Percentiles rank a stretch among this genome's conserved stretches.
These are phyloP conservation scores for Colletotrichum sp. DNA, from an alignment of 2,329 filamentous ascomycete genomes.

Conservation along the genomic window DNA sequence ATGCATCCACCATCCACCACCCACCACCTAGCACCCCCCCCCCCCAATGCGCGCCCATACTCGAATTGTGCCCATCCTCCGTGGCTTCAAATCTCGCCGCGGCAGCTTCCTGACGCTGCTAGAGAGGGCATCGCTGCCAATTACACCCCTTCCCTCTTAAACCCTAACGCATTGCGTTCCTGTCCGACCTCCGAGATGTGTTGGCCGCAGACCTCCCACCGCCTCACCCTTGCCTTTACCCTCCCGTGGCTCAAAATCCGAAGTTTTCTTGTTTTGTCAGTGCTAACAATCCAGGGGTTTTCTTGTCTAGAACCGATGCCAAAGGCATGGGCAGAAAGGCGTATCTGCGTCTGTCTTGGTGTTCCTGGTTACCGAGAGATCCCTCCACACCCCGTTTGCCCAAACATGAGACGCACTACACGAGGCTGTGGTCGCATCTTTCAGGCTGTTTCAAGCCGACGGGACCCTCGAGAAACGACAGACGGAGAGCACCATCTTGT, in stretches of 20 bases:
- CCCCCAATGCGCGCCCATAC: not conserved
- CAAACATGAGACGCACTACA: not conserved
- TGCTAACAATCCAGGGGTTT: not conserved
- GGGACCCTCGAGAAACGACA: not conserved
- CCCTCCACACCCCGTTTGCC: not conserved
- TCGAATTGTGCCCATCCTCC: slow-evolving; percentile 10
- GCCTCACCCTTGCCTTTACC: not conserved
- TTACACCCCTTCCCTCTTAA: not conserved
- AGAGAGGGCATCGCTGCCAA: not conserved
- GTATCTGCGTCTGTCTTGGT: not conserved
- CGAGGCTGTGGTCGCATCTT: not conserved
- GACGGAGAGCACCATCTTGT: not conserved
- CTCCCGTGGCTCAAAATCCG: not conserved
- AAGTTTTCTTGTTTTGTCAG: not conserved
- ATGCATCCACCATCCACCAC: not conserved
- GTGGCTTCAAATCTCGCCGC: not conserved
- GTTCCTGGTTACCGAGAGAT: not conserved
- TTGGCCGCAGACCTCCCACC: not conserved
- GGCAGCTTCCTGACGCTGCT: not conserved
- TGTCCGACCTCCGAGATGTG: not conserved
- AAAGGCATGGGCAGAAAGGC: not conserved
- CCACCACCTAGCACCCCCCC: not conserved
- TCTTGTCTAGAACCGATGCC: not conserved
- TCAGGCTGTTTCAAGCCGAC: slow-evolving; percentile 1
- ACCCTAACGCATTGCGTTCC: not conserved